These are phyloP conservation scores for Tubosaeta sp. DNA, from an alignment of 768 basidiomycete genomes.

Conservation along the genomic window DNA sequence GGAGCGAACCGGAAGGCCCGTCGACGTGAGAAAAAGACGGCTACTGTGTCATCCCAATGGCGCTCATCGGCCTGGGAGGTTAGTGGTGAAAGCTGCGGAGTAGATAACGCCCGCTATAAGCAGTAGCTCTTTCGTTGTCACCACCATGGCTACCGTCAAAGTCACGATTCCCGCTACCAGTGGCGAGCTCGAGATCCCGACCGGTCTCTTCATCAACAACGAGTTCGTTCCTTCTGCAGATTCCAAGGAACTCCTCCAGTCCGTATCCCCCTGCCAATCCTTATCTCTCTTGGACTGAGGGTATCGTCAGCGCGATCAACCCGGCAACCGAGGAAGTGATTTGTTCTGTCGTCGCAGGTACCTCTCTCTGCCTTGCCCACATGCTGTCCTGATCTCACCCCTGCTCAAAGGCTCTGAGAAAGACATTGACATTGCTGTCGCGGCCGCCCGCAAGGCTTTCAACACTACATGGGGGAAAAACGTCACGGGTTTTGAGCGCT, in stretches of 20 bases:
- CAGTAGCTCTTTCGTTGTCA: background rate
- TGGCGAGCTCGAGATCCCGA: constrained; percentile 60
- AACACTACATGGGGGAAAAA: constrained; percentile 88
- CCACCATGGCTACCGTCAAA: constrained; percentile 43
- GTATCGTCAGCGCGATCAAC: constrained; percentile 57
- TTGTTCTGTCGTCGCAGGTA: constrained; percentile 64
- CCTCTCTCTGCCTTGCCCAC: background rate
- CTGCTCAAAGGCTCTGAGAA: constrained; percentile 49
- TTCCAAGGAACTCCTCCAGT: constrained; percentile 63
- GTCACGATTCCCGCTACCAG: constrained; percentile 40
- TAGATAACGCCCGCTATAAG: constrained; percentile 9
- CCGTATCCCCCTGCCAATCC: constrained; percentile 21
- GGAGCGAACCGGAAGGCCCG: constrained; percentile 13
- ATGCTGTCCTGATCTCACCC: background rate
- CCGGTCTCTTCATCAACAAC: constrained; percentile 90
- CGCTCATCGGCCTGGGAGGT: background rate
- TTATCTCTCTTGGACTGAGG: constrained; percentile 12
- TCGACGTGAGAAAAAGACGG: constrained; percentile 21
- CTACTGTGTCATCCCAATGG: too few relatives aligned
- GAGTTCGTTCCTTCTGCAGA: constrained; percentile 78
- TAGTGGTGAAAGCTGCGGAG: background rate
- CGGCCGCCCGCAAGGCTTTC: constrained; percentile 79
- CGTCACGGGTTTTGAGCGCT: constrained; percentile 77
- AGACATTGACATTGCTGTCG: constrained; percentile 82
- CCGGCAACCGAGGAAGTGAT: constrained; percentile 77